phyloP scores from a whole-genome alignment of 2,329 filamentous ascomycete species.

The Davidsoniella virescens region DNA sequence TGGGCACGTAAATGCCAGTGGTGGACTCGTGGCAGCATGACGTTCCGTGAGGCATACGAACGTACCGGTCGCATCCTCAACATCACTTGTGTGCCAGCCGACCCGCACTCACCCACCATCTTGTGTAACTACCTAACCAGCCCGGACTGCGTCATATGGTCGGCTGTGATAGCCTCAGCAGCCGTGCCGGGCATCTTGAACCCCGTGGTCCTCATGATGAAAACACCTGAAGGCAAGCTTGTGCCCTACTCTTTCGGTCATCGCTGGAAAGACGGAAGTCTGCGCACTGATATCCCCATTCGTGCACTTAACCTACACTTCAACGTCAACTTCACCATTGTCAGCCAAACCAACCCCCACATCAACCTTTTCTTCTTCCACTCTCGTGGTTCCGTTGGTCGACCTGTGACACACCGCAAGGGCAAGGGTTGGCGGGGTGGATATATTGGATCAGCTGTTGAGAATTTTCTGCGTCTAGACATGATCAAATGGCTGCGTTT shows the following conservation, averaged over 20 bases:
- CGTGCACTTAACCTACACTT: conserved; percentile 91
- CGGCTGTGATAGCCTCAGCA: conserved; percentile 82
- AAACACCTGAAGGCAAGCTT: conserved; percentile 58
- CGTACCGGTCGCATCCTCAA: conserved; percentile 89
- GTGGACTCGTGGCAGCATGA: conserved; percentile 84
- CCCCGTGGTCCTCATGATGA: conserved; percentile 85
- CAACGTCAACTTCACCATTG: conserved; percentile 96
- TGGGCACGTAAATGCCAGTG: conserved; percentile 77
- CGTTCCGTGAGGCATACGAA: conserved; percentile 87
- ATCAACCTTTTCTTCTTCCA: conserved; percentile 99
- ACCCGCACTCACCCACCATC: conserved; percentile 83
- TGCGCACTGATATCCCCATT: conserved; percentile 89
- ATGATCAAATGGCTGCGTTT: conserved; percentile 97
- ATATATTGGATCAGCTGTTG: conserved; percentile 78
- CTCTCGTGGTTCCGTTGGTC: conserved; percentile 76
- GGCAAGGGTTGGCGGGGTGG: conserved; percentile 93
- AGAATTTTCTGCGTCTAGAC: conserved; percentile 93
- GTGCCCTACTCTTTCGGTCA: conserved; percentile 91
- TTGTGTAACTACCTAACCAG: conserved; percentile 89
- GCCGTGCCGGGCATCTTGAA: conserved; percentile 94
- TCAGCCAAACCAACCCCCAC: conserved; percentile 79
- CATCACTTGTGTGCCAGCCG: conserved; percentile 86
- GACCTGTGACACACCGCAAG: conserved; percentile 82
- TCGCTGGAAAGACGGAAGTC: conserved; percentile 96
- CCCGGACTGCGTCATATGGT: conserved; percentile 97